These are phyloP conservation scores for Voacanga thouarsii DNA, from an alignment of 257 asterid species.

Conservation along the genomic window DNA sequence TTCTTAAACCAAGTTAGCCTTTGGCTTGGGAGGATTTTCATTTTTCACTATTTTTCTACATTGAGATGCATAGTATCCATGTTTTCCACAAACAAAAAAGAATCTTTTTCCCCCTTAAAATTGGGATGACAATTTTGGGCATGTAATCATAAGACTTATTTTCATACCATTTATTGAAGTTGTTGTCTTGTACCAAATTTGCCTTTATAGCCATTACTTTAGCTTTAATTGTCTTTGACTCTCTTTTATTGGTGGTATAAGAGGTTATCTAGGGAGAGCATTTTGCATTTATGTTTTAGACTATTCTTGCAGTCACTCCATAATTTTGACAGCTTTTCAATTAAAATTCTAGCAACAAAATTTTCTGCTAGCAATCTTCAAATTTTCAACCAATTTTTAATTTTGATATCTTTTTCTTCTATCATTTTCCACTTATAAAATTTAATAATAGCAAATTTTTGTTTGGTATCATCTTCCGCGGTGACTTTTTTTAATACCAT, in stretches of 20 bases:
- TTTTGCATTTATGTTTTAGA: background rate
- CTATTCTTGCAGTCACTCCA: background rate
- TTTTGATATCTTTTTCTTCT: too few relatives aligned
- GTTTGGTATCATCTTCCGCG: too few relatives aligned
- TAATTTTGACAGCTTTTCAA: too few relatives aligned
- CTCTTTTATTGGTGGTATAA: too few relatives aligned
- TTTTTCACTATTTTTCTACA: background rate
- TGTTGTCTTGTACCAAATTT: background rate
- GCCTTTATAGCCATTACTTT: background rate
- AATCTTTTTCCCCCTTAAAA: background rate
- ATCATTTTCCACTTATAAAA: too few relatives aligned
- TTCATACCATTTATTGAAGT: background rate
- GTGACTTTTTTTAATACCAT: too few relatives aligned
- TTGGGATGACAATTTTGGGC: background rate
- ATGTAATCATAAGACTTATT: background rate
- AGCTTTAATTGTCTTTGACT: background rate
- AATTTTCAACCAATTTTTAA: too few relatives aligned
- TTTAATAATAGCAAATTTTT: too few relatives aligned
- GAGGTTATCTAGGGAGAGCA: background rate
- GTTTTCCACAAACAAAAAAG: background rate
- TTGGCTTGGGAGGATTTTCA: conserved; percentile 2
- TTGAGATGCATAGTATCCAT: background rate
- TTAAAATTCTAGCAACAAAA: background rate
- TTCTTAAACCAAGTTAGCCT: background rate
- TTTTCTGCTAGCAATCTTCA: background rate